These are phyloP conservation scores for Cryptococcus sp. DNA, from an alignment of 1,284 basidiomycete genomes.

Conservation along the genomic window DNA sequence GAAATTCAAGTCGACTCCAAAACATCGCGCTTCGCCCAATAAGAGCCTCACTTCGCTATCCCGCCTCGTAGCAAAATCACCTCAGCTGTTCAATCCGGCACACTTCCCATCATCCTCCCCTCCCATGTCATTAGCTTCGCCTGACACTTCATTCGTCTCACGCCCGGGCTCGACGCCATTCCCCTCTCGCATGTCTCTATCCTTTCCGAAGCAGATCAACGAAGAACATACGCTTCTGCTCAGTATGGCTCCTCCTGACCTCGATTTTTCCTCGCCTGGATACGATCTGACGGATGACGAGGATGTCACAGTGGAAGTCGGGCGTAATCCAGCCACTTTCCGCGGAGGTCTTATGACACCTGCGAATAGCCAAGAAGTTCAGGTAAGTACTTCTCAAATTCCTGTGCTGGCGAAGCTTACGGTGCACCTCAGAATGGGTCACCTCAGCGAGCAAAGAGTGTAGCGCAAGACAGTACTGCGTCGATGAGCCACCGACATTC, in stretches of 20 bases:
- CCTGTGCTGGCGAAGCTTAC: not conserved
- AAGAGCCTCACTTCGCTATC: constrained; percentile 8
- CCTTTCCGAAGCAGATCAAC: constrained; percentile 7
- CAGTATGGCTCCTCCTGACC: constrained; percentile 17
- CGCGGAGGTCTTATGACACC: constrained; percentile 39
- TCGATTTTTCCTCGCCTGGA: constrained; percentile 8
- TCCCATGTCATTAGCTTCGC: constrained; percentile 1
- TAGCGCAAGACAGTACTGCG: not conserved
- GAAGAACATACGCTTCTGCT: constrained; percentile 28
- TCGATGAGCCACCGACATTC: not conserved
- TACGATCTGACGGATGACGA: constrained; percentile 20
- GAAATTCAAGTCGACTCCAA: constrained; percentile 1
- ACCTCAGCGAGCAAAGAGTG: constrained; percentile 1
- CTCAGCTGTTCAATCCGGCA: not conserved
- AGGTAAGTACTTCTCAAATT: constrained; percentile 14
- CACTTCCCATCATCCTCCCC: constrained; percentile 14
- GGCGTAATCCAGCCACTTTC: constrained; percentile 8
- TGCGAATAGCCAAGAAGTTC: constrained; percentile 29
- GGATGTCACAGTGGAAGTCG: constrained; percentile 10
- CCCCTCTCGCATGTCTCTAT: constrained; percentile 8
- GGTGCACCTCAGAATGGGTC: constrained; percentile 8
- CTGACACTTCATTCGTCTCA: constrained; percentile 3
- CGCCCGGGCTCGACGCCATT: constrained; percentile 10
- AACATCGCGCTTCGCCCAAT: constrained; percentile 1
- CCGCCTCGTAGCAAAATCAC: constrained; percentile 17